phyloP scores from a whole-genome alignment of 345 rosid genomes.

The Leavenworthia alabamica region DNA sequence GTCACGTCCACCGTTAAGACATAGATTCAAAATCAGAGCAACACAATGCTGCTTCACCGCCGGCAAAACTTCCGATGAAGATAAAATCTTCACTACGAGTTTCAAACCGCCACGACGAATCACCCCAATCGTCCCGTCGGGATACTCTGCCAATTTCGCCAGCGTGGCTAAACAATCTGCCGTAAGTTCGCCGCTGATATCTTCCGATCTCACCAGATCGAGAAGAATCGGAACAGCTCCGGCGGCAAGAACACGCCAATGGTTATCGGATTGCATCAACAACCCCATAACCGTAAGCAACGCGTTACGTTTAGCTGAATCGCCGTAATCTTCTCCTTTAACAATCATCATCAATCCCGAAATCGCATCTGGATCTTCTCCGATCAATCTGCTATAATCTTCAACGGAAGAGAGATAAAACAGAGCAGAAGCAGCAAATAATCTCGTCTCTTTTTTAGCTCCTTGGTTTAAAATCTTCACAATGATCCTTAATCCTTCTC shows the following conservation, averaged over 20 bases:
- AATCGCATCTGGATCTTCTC: slow-evolving; percentile 52
- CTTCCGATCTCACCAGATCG: slow-evolving; percentile 33
- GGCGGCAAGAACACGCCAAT: slow-evolving; percentile 43
- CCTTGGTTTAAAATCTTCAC: slow-evolving; percentile 52
- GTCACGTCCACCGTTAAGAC: slow-evolving; percentile 45
- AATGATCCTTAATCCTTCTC: slow-evolving; percentile 49
- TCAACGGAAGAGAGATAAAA: slow-evolving; percentile 65
- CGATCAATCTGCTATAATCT: slow-evolving; percentile 44
- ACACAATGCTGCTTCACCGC: slow-evolving; percentile 53
- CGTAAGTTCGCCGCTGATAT: slow-evolving; percentile 41
- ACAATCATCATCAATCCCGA: slow-evolving; percentile 51
- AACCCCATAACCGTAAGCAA: slow-evolving; percentile 54
- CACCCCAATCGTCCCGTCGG: slow-evolving; percentile 45
- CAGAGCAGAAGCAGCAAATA: slow-evolving; percentile 59
- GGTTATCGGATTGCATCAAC: slow-evolving; percentile 40
- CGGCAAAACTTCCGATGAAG: slow-evolving; percentile 28
- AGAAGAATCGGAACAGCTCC: slow-evolving; percentile 49
- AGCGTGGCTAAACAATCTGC: slow-evolving; percentile 61
- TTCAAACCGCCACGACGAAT: slow-evolving; percentile 42
- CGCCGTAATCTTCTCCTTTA: slow-evolving; percentile 45
- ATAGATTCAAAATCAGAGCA: slow-evolving; percentile 43
- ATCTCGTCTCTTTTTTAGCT: slow-evolving; percentile 47
- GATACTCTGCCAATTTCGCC: slow-evolving; percentile 43
- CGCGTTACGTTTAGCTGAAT: slow-evolving; percentile 59
- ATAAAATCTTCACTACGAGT: slow-evolving; percentile 30